These are phyloP conservation scores for Kwoniella botswanensis DNA, from an alignment of 768 basidiomycete species.

Conservation along the genomic window DNA sequence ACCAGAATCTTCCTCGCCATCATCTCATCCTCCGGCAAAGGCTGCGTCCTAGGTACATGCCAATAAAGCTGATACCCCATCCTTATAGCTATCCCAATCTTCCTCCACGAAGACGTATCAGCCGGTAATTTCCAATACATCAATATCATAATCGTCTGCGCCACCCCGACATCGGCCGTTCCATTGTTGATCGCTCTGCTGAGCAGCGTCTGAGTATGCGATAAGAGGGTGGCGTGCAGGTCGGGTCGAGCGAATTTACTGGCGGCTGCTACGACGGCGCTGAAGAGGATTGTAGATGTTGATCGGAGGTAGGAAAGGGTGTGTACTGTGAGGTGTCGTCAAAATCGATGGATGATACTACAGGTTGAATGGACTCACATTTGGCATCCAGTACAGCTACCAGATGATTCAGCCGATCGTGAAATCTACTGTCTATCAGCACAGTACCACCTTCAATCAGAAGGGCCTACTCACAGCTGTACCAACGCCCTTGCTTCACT, in stretches of 20 bases:
- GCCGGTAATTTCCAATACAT: slow-evolving; percentile 89
- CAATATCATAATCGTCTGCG: slow-evolving; percentile 85
- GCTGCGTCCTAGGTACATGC: slow-evolving; percentile 32
- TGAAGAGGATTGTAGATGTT: slow-evolving; percentile 81
- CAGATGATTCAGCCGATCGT: slow-evolving; percentile 36
- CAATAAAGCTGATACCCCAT: slow-evolving; percentile 42
- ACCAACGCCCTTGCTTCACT: slow-evolving; percentile 28
- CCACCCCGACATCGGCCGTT: slow-evolving; percentile 83
- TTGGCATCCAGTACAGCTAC: slow-evolving; percentile 38
- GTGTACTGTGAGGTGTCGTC: slow-evolving; percentile 63
- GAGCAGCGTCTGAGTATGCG: slow-evolving; percentile 75
- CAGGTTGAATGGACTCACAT: slow-evolving; percentile 14
- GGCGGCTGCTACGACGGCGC: slow-evolving; percentile 79
- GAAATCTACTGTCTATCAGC: slow-evolving; percentile 25
- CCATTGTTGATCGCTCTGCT: slow-evolving; percentile 75
- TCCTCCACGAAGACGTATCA: slow-evolving; percentile 63
- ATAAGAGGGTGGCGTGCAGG: slow-evolving; percentile 70
- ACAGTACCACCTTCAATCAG: no score
- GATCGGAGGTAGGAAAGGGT: slow-evolving; percentile 77
- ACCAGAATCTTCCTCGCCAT: slow-evolving; percentile 37
- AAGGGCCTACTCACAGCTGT: slow-evolving; percentile 16
- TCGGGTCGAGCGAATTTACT: slow-evolving; percentile 80
- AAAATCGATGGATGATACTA: neutral
- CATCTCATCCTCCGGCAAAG: slow-evolving; percentile 35
- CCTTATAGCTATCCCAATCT: slow-evolving; percentile 40